phyloP scores from a whole-genome alignment of 1,139 yeast species.

The Eremothecium coryli region DNA sequence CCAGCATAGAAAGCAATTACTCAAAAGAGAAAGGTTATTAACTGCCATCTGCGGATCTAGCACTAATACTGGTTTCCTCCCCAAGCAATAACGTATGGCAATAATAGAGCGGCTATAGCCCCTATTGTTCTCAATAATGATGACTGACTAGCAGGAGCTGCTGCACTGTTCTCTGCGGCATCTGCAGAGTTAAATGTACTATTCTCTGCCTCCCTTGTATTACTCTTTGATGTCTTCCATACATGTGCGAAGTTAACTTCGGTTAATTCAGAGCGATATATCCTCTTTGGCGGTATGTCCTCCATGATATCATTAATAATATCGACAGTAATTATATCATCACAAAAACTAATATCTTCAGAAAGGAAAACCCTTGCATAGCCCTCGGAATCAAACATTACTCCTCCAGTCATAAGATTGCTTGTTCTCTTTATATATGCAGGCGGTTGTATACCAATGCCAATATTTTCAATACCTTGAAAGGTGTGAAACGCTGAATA shows the following conservation, averaged over 20 bases:
- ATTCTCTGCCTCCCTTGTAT: too few species aligned
- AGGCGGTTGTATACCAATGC: constrained; percentile 47
- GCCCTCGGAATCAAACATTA: constrained; percentile 53
- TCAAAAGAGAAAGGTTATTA: too few species aligned
- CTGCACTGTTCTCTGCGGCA: too few species aligned
- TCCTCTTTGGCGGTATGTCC: neutral
- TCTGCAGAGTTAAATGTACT: too few species aligned
- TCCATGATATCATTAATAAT: neutral
- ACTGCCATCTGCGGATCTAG: too few species aligned
- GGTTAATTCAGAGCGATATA: neutral
- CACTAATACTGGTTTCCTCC: too few species aligned
- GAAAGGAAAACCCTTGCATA: constrained; percentile 52
- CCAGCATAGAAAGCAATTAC: too few species aligned
- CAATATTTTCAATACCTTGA: constrained; percentile 57
- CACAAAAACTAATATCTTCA: constrained; percentile 35
- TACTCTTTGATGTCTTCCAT: too few species aligned
- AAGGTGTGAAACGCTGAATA: constrained; percentile 63
- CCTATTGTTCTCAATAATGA: too few species aligned
- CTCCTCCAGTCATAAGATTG: constrained; percentile 57
- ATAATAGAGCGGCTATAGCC: too few species aligned
- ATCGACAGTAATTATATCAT: neutral
- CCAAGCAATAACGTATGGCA: too few species aligned
- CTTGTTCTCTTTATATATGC: constrained; percentile 52
- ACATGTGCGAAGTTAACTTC: neutral
- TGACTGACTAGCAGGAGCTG: too few species aligned